Percentiles rank a stretch among this genome's conserved stretches.
phyloP scores from a whole-genome alignment of 2,329 filamentous ascomycete species.

The Coniochaeta sp. region DNA sequence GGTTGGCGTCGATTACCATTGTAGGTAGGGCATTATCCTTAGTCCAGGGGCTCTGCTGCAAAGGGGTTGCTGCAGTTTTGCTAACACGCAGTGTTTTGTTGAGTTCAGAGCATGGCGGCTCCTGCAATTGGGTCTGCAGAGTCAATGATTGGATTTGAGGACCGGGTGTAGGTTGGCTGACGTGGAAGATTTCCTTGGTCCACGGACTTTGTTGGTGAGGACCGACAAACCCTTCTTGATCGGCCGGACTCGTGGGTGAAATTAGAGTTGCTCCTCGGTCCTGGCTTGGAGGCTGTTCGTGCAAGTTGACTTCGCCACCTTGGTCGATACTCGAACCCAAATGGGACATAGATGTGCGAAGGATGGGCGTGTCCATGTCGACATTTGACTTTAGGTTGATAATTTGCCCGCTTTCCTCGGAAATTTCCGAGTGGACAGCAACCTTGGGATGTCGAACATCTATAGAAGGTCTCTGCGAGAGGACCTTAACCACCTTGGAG shows the following conservation, averaged over 20 bases:
- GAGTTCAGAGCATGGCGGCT: not conserved
- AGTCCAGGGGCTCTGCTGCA: constrained; percentile 23
- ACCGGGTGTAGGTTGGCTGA: not conserved
- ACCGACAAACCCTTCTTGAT: not conserved
- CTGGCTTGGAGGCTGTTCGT: not conserved
- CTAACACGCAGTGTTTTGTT: not conserved
- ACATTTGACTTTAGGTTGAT: not conserved
- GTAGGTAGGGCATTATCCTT: constrained; percentile 5
- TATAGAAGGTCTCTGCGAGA: not conserved
- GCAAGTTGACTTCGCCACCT: not conserved
- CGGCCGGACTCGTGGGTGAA: not conserved
- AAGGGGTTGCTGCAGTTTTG: constrained; percentile 3
- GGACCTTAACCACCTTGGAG: not conserved
- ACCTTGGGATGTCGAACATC: not conserved
- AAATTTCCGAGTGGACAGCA: not conserved
- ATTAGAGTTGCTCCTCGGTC: not conserved
- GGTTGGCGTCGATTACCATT: not conserved
- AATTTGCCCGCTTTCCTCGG: not conserved
- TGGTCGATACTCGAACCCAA: not conserved
- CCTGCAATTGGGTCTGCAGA: not conserved
- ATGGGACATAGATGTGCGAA: not conserved
- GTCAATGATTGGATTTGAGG: not conserved
- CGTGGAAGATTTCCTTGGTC: not conserved
- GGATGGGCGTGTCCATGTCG: too few species aligned
- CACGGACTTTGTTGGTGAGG: not conserved